Evolutionary conservation across 345 rosid genomes (phyloP).

Genomic region (Lepidium didymum): DNA sequence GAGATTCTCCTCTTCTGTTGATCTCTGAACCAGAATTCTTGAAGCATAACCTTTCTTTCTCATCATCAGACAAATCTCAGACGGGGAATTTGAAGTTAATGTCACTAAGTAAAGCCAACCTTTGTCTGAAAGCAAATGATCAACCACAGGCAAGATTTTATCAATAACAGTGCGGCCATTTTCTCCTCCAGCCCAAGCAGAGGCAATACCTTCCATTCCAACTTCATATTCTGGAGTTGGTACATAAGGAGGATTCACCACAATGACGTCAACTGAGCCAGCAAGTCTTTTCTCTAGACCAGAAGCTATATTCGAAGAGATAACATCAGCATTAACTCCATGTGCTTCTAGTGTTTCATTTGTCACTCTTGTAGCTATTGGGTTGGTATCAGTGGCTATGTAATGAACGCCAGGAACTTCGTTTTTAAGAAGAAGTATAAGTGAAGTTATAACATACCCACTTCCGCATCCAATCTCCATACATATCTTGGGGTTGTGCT

Average conservation of each 20-base stretch:
- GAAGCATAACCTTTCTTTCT: constrained; percentile 61
- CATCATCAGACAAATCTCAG: constrained; percentile 62
- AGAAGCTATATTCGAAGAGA: constrained; percentile 52
- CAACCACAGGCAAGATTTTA: constrained; percentile 54
- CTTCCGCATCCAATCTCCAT: constrained; percentile 86
- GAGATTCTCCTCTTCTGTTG: constrained; percentile 71
- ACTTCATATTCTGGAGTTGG: constrained; percentile 94
- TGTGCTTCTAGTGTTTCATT: constrained; percentile 62
- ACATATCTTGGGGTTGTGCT: constrained; percentile 55
- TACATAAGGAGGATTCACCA: constrained; percentile 93
- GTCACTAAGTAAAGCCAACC: constrained; percentile 88
- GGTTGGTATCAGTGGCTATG: constrained; percentile 68
- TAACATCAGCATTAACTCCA: constrained; percentile 57
- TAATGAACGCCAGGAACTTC: constrained; percentile 35
- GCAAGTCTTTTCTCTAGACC: constrained; percentile 61
- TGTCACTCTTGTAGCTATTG: constrained; percentile 52
- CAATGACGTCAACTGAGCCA: constrained; percentile 66
- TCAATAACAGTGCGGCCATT: constrained; percentile 59
- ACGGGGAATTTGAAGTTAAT: constrained; percentile 45
- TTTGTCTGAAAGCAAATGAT: constrained; percentile 48
- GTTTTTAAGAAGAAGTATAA: constrained; percentile 59
- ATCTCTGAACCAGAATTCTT: constrained; percentile 66
- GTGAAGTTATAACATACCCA: constrained; percentile 78
- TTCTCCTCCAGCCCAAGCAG: constrained; percentile 96
- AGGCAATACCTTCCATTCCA: constrained; percentile 48